Evolutionary conservation across 2,329 filamentous ascomycete species (phyloP).

Genomic region (Pseudogymnoascus sp.): DNA sequence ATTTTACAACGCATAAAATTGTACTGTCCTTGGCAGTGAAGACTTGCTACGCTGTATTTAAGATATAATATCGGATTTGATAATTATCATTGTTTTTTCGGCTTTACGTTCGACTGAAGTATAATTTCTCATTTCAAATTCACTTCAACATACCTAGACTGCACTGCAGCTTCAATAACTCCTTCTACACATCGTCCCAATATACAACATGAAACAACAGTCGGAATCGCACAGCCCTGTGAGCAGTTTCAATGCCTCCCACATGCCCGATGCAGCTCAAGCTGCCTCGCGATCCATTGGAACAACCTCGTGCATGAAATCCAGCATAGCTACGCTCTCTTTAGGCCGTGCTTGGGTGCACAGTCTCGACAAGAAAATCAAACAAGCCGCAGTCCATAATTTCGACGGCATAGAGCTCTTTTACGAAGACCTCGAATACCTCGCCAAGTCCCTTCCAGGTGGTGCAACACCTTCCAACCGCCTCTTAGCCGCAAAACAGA

Average conservation of each 20-base stretch:
- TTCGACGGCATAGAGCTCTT: conserved; percentile 69
- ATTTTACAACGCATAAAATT: neutral
- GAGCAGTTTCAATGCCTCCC: neutral
- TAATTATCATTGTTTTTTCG: neutral
- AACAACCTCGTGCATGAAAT: neutral
- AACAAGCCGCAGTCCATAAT: conserved; percentile 57
- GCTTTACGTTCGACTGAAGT: neutral
- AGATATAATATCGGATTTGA: neutral
- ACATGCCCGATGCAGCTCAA: neutral
- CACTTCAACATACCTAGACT: neutral
- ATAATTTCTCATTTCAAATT: neutral
- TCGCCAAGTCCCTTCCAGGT: conserved; percentile 36
- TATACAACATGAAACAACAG: neutral
- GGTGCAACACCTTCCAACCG: conserved; percentile 34
- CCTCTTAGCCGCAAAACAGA: conserved; percentile 49
- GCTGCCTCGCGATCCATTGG: neutral
- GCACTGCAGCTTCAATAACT: neutral
- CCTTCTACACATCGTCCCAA: neutral
- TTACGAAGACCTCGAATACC: conserved; percentile 64
- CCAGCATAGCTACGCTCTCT: conserved; percentile 9
- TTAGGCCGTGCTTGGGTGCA: conserved; percentile 66
- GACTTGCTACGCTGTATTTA: neutral
- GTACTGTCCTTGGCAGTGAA: neutral
- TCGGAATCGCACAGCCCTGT: neutral
- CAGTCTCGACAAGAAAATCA: conserved; percentile 57